phyloP scores from a whole-genome alignment of 202 grass and related monocot genomes.

The Cymbopogon flexuosus region DNA sequence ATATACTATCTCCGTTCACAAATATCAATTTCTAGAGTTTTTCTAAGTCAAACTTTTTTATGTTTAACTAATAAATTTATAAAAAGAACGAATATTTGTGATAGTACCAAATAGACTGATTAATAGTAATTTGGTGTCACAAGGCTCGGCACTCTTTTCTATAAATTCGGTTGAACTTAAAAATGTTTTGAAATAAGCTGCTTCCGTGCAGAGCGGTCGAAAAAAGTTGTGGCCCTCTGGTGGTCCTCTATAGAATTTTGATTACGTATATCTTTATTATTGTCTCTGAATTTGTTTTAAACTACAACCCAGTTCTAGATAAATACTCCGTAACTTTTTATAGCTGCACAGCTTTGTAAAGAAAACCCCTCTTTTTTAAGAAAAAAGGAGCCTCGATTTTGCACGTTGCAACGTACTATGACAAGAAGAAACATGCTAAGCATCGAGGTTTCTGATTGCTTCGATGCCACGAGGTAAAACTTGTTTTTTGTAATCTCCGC shows the following conservation, averaged over 20 bases:
- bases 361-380: no score
- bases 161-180: neutral
- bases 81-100: neutral
- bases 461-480: no score
- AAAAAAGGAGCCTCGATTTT: no score
- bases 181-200: neutral
- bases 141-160: neutral
- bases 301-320: no score
- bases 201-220: constrained; percentile 12
- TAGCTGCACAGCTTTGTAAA: no score
- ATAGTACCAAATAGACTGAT: neutral
- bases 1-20: neutral
- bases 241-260: neutral
- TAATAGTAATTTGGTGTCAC: neutral
- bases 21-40: neutral
- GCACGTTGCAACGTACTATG: no score
- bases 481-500: no score
- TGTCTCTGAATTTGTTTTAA: no score
- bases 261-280: no score
- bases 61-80: neutral
- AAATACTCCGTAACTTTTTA: no score
- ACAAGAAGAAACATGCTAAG: no score
- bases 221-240: neutral
- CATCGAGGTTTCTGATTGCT: no score
- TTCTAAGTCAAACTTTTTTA: neutral